Percentiles rank a stretch among this genome's conserved stretches.
Evolutionary conservation across 1,284 basidiomycete genomes (phyloP).

Genomic region (Fomitopsis schrenkii): DNA sequence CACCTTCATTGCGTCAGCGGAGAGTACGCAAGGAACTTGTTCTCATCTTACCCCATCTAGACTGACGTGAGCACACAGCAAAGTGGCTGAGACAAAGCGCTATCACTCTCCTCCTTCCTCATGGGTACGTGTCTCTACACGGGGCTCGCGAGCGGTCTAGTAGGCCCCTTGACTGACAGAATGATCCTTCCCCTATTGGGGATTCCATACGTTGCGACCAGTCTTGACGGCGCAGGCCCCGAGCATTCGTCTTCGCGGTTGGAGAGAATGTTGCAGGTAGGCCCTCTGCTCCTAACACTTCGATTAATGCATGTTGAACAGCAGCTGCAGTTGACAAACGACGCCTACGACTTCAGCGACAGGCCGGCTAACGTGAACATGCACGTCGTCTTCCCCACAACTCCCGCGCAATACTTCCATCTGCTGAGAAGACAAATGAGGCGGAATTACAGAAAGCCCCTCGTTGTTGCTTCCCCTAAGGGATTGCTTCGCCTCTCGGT

Average conservation of each 20-base stretch:
- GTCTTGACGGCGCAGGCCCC: slow-evolving; percentile 85
- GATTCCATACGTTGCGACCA: slow-evolving; percentile 9
- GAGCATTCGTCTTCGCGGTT: slow-evolving; percentile 87
- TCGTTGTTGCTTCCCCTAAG: slow-evolving; percentile 82
- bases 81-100: slow-evolving; percentile 95
- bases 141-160: no score
- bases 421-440: slow-evolving; percentile 78
- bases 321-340: slow-evolving; percentile 60
- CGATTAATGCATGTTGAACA: background rate
- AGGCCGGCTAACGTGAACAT: slow-evolving; percentile 64
- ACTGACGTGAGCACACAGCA: slow-evolving; percentile 39
- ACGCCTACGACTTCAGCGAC: slow-evolving; percentile 44
- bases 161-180: no score
- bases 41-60: background rate
- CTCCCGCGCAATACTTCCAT: slow-evolving; percentile 89
- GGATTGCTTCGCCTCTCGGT: slow-evolving; percentile 77
- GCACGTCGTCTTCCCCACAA: slow-evolving; percentile 82
- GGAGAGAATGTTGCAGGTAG: slow-evolving; percentile 81
- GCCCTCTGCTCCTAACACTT: background rate
- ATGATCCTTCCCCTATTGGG: no score
- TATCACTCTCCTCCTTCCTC: slow-evolving; percentile 81
- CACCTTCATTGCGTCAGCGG: slow-evolving; percentile 78
- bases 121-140: slow-evolving; percentile 36
- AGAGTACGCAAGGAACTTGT: slow-evolving; percentile 51
- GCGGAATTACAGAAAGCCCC: slow-evolving; percentile 81